phyloP scores from a whole-genome alignment of 2,329 filamentous ascomycete species.

The Tolypocladium tundrense region DNA sequence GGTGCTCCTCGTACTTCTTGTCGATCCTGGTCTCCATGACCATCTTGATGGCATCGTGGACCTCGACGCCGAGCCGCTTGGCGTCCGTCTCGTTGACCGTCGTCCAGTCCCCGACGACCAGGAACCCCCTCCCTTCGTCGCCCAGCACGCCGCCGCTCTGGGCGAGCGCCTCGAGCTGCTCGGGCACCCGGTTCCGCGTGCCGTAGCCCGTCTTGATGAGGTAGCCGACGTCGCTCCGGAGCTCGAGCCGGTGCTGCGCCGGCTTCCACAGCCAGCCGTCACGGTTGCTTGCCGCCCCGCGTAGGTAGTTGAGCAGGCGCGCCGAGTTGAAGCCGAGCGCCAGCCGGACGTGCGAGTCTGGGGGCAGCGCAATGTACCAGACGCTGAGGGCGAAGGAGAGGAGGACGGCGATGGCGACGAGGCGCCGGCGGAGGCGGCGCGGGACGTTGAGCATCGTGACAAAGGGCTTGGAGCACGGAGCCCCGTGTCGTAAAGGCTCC shows the following conservation, averaged over 20 bases:
- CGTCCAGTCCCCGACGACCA: slow-evolving; percentile 43
- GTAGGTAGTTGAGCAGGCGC: slow-evolving; percentile 20
- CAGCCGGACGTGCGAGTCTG: slow-evolving; percentile 21
- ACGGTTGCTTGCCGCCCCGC: slow-evolving; percentile 14
- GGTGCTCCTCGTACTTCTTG: slow-evolving; percentile 14
- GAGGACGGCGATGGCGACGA: slow-evolving; percentile 11
- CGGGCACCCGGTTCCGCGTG: slow-evolving; percentile 35
- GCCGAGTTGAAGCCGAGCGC: slow-evolving; percentile 22
- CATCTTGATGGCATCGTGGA: slow-evolving; percentile 31
- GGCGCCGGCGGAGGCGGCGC: slow-evolving; percentile 18
- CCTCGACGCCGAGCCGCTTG: slow-evolving; percentile 18
- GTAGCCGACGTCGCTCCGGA: slow-evolving; percentile 35
- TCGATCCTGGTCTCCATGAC: slow-evolving; percentile 22
- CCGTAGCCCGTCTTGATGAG: slow-evolving; percentile 48
- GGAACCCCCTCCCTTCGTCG: slow-evolving; percentile 27
- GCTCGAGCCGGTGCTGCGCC: slow-evolving; percentile 31
- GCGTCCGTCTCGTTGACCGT: slow-evolving; percentile 21
- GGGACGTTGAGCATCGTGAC: slow-evolving; percentile 10
- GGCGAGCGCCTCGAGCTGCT: slow-evolving; percentile 33
- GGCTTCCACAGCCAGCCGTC: slow-evolving; percentile 32
- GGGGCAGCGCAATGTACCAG: slow-evolving; percentile 19
- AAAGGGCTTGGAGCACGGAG: neutral
- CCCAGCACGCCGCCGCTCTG: slow-evolving; percentile 21
- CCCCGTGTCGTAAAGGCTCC: neutral
- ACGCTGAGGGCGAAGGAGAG: slow-evolving; percentile 14